phyloP scores from a whole-genome alignment of 2,329 filamentous ascomycete genomes.

The Apiospora phragmitis region DNA sequence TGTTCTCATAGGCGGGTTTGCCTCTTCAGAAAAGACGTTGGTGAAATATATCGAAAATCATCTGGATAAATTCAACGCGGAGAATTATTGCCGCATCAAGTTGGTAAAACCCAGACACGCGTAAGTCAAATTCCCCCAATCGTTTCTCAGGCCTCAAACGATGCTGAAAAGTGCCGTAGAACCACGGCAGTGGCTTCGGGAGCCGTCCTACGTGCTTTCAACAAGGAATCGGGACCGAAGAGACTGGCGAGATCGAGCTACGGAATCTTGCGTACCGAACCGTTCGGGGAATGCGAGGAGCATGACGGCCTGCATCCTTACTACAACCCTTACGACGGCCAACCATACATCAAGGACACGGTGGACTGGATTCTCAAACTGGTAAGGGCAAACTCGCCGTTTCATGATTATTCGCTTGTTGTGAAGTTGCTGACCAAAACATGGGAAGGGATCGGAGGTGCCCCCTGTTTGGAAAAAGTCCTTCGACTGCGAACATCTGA shows the following conservation, averaged over 20 bases:
- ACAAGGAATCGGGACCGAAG: constrained; percentile 28
- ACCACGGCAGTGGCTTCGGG: constrained; percentile 30
- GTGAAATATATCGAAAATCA: not conserved
- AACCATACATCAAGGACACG: constrained; percentile 21
- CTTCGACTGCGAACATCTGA: constrained; percentile 8
- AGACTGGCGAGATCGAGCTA: constrained; percentile 30
- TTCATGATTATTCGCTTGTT: not conserved
- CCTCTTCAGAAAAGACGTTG: not conserved
- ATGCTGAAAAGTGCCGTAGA: constrained; percentile 13
- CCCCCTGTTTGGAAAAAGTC: constrained; percentile 14
- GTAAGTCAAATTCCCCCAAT: not conserved
- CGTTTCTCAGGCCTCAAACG: too few species aligned
- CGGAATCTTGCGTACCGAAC: constrained; percentile 25
- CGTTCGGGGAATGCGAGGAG: constrained; percentile 17
- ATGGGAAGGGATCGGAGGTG: constrained; percentile 17
- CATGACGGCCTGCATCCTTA: constrained; percentile 7
- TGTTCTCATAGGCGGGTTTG: constrained; percentile 7
- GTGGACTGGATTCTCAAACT: not conserved
- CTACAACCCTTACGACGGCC: constrained; percentile 19
- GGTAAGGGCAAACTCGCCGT: not conserved
- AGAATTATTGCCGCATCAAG: not conserved
- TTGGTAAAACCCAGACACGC: constrained; percentile 23
- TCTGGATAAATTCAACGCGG: not conserved
- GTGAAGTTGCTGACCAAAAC: constrained; percentile 17
- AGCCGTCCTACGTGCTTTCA: constrained; percentile 30